These are phyloP conservation scores for Nematocida ironsii DNA, from an alignment of 371 early-diverging fungal genomes.

Conservation along the genomic window DNA sequence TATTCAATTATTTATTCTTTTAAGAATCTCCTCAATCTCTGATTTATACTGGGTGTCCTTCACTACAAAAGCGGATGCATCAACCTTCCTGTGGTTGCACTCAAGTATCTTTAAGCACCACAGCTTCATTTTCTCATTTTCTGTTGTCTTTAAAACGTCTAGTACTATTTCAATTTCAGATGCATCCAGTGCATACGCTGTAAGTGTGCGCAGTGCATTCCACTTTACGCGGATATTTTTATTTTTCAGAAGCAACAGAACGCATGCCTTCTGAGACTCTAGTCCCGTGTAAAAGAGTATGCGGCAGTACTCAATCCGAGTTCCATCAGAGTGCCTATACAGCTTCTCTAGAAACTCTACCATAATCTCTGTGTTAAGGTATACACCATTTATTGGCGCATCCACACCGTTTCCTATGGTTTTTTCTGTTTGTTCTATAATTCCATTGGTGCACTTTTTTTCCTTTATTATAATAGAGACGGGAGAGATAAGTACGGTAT, in stretches of 20 bases:
- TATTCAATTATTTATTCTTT: conserved; percentile 24
- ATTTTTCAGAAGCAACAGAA: not conserved
- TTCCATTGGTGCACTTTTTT: not conserved
- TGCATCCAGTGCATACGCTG: not conserved
- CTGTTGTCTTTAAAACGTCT: not conserved
- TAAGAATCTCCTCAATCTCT: conserved; percentile 16
- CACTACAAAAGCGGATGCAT: not conserved
- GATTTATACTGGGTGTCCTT: conserved; percentile 6
- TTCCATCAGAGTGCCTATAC: conserved; percentile 7
- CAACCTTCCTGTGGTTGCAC: not conserved
- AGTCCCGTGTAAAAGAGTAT: not conserved
- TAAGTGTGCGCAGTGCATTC: conserved; percentile 39
- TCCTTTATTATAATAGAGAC: not conserved
- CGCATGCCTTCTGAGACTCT: not conserved
- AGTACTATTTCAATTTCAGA: not conserved
- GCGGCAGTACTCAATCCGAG: conserved; percentile 31
- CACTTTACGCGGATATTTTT: conserved; percentile 49
- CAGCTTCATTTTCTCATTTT: conserved; percentile 36
- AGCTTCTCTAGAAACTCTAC: conserved; percentile 5
- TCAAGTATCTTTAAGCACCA: conserved; percentile 36
- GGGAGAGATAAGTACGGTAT: not conserved
- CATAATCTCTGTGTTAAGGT: not conserved
- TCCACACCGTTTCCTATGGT: not conserved
- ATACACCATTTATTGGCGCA: not conserved
- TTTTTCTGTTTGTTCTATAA: not conserved